Conservation (phyloP, 2,329 filamentous ascomycete genomes). For the Pyrenophora graminea region DNA sequence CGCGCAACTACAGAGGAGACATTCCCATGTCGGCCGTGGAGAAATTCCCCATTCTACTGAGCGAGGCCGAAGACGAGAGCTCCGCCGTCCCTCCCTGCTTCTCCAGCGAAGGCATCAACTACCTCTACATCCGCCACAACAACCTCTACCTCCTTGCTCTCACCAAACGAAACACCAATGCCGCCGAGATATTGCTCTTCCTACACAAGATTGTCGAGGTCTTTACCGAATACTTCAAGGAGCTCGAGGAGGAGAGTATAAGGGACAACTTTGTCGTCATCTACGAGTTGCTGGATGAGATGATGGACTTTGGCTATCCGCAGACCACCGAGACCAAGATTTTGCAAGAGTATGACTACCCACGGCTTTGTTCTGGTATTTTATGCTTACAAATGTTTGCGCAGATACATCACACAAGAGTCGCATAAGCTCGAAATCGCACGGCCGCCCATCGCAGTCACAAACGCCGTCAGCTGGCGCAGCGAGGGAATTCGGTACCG, state of each 20-base stretch:
- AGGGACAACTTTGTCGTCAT: slow-evolving; percentile 99
- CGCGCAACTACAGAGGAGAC: slow-evolving; percentile 97
- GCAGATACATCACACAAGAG: slow-evolving; percentile 92
- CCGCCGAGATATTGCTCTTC: slow-evolving; percentile 96
- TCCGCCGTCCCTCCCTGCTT: slow-evolving; percentile 97
- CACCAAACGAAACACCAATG: slow-evolving; percentile 98
- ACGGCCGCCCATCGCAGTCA: slow-evolving; percentile 93
- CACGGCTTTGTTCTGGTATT: neutral
- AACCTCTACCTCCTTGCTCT: slow-evolving; percentile 97
- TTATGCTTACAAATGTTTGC: slow-evolving; percentile 4
- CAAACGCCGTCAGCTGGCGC: slow-evolving; percentile 96
- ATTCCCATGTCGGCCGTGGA: slow-evolving; percentile 99
- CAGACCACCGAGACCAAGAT: slow-evolving; percentile 99
- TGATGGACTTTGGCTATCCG: slow-evolving; percentile 99
- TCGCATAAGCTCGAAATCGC: slow-evolving; percentile 98
- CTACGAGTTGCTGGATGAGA: slow-evolving; percentile 97
- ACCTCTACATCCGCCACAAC: slow-evolving; percentile 98
- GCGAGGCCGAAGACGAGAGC: slow-evolving; percentile 98
- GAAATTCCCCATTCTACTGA: slow-evolving; percentile 93
- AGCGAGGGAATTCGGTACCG: slow-evolving; percentile 97
- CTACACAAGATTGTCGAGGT: slow-evolving; percentile 98
- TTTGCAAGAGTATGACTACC: slow-evolving; percentile 72
- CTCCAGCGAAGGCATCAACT: slow-evolving; percentile 98
- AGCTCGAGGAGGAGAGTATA: slow-evolving; percentile 97
- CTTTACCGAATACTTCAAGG: slow-evolving; percentile 99